Base-by-base conservation (phyloP, 768 basidiomycete species). In the Galerina sulciceps region DNA sequence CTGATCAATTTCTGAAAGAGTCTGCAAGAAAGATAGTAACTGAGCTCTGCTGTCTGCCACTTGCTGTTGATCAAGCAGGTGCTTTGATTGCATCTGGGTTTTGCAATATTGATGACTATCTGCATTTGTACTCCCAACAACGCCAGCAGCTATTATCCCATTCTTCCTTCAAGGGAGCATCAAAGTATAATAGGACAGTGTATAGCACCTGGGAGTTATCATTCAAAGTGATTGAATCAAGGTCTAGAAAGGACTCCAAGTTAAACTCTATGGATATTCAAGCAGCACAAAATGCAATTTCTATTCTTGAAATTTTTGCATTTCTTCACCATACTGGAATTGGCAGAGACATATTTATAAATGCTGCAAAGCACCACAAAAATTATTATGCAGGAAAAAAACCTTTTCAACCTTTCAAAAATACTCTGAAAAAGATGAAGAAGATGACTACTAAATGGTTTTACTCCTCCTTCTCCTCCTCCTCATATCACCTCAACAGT, bases 151-250 rank as follows among this genome's bases (percentile, higher is more conserved):
- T 68, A 13, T 14, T 66, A 36, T 35, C 42, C 18, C 10, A 59
- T 47, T 10, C 14, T 15, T 11, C n/a, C 1, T 62, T 57, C 43
- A 53, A 36, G 43, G 58, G 44, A 6, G 65, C 58, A 17, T 62
- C 63, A 5, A 15, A 46, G 34, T 68, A 68, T 64, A 49, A 56
- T 9, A 41, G 40, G 17, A 60, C 65, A 41, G 58, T 64, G 5
- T 60, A 67, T 51, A 53, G 53, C 10, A 62, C 66, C 18, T 67
- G 66, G 66, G 64, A 67, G 10, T 6, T 66, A 20, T 68, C 67
- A 53, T 57, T 65, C 14, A 2, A 56, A 20, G 55, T 35, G 23
- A 60, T 68, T 40, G 41, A 62, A 64, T 31, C 34, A 13, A 54
- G 41, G 26, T 62, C 64, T 34, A 15, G 10, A 14, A 26, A 14